Percentiles rank a stretch among this genome's conserved stretches.
These are phyloP conservation scores for Solanum bulbocastanum DNA, from an alignment of 257 asterid genomes.

Conservation along the genomic window DNA sequence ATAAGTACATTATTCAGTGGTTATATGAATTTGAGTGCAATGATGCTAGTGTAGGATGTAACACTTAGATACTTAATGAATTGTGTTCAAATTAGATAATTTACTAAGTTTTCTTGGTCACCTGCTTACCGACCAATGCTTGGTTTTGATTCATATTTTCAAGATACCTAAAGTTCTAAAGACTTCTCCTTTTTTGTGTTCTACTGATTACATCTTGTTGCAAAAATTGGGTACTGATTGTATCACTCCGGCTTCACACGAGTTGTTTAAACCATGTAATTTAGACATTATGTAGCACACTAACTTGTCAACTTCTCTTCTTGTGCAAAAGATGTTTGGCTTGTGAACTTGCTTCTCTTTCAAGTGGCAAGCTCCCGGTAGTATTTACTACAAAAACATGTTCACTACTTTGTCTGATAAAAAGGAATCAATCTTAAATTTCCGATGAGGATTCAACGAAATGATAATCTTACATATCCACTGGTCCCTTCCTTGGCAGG, in stretches of 20 bases:
- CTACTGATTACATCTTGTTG: neutral
- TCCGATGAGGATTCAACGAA: neutral
- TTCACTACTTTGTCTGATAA: neutral
- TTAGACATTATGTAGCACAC: neutral
- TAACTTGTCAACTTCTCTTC: neutral
- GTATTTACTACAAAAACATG: neutral
- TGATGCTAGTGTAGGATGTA: neutral
- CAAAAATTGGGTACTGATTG: neutral
- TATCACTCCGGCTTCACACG: neutral
- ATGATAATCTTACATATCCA: neutral
- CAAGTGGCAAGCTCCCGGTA: neutral
- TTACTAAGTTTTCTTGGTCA: neutral
- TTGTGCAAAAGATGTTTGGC: neutral
- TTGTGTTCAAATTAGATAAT: neutral
- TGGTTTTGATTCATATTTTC: neutral
- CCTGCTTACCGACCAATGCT: neutral
- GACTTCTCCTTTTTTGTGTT: neutral
- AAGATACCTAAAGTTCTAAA: neutral
- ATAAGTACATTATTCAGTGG: neutral
- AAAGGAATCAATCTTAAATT: neutral
- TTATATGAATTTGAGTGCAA: neutral
- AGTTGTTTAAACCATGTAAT: neutral
- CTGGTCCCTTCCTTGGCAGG: constrained; percentile 20
- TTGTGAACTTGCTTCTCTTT: neutral
- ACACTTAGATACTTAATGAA: constrained; percentile 1